phyloP scores from a whole-genome alignment of 2,329 filamentous ascomycete species.

The Polychaeton citri region DNA sequence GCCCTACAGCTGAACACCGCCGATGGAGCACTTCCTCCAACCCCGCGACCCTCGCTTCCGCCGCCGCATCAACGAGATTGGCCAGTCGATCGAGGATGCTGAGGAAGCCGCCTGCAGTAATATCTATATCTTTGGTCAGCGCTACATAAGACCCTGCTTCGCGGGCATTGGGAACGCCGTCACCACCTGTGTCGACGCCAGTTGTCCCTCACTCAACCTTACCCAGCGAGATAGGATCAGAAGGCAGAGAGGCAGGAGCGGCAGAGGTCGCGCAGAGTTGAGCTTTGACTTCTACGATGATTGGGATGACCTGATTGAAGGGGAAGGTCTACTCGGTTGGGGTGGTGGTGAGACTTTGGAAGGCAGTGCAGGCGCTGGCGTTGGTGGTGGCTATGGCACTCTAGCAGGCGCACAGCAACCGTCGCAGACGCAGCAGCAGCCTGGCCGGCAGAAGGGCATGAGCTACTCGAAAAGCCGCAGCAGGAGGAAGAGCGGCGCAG shows the following conservation, averaged over 20 bases:
- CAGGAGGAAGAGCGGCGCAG: slow-evolving; percentile 42
- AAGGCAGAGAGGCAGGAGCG: slow-evolving; percentile 53
- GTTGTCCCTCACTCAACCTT: slow-evolving; percentile 23
- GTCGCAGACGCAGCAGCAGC: slow-evolving; percentile 38
- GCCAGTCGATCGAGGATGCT: slow-evolving; percentile 77
- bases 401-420: slow-evolving; percentile 1
- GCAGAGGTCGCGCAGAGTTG: slow-evolving; percentile 55
- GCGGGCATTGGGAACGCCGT: slow-evolving; percentile 52
- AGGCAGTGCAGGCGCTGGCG: slow-evolving; percentile 55
- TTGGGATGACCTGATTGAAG: slow-evolving; percentile 58
- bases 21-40: not conserved
- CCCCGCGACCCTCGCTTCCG: slow-evolving; percentile 66
- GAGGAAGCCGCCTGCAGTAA: slow-evolving; percentile 85
- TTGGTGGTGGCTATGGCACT: slow-evolving; percentile 31
- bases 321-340: slow-evolving; percentile 58
- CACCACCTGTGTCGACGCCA: slow-evolving; percentile 51
- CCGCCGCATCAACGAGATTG: slow-evolving; percentile 85
- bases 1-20: not conserved
- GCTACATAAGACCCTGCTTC: slow-evolving; percentile 73
- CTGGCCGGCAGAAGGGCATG: slow-evolving; percentile 66
- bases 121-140: slow-evolving; percentile 78
- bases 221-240: slow-evolving; percentile 36
- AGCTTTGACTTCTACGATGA: slow-evolving; percentile 98
- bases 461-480: slow-evolving; percentile 46
- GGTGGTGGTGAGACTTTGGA: slow-evolving; percentile 70